Conservation (phyloP, 2,329 filamentous ascomycete genomes). For the Knufia fluminis region DNA sequence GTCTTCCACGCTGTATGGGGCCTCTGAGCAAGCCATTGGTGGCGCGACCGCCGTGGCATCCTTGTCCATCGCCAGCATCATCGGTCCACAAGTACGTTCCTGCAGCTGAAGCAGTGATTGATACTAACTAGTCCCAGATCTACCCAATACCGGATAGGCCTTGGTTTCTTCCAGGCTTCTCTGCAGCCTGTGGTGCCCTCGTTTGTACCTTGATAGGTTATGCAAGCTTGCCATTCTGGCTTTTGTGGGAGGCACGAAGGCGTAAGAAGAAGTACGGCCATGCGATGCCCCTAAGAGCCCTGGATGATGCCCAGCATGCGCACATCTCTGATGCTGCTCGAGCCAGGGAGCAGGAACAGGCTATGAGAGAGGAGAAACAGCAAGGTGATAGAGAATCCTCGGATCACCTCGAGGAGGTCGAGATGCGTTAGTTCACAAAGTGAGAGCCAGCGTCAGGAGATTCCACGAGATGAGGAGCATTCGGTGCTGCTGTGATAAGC, state of each 20-base stretch:
- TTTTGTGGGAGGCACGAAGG: conserved; percentile 13
- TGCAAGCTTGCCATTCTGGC: conserved; percentile 15
- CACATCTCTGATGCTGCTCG: conserved; percentile 8
- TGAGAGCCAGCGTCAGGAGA: not conserved
- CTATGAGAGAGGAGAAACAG: not conserved
- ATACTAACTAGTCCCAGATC: conserved; percentile 6
- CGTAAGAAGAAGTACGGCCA: conserved; percentile 18
- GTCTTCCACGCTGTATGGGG: conserved; percentile 20
- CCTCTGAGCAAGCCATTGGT: conserved; percentile 22
- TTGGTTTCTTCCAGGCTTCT: conserved; percentile 18
- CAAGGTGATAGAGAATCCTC: not conserved
- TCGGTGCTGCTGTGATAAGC: no score
- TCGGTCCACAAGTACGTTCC: conserved; percentile 16
- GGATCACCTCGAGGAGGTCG: conserved; percentile 2
- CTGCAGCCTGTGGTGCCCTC: conserved; percentile 14
- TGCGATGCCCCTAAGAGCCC: conserved; percentile 17
- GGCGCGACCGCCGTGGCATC: conserved; percentile 21
- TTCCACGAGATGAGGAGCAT: no score
- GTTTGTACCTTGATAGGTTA: conserved; percentile 16
- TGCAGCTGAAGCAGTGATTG: conserved; percentile 3
- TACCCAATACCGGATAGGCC: conserved; percentile 14
- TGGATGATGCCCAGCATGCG: conserved; percentile 14
- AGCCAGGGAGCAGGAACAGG: not conserved
- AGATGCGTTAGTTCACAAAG: conserved; percentile 6
- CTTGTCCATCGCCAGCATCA: conserved; percentile 20